phyloP scores from a whole-genome alignment of 2,329 filamentous ascomycete species.

The Venturia nashicola region DNA sequence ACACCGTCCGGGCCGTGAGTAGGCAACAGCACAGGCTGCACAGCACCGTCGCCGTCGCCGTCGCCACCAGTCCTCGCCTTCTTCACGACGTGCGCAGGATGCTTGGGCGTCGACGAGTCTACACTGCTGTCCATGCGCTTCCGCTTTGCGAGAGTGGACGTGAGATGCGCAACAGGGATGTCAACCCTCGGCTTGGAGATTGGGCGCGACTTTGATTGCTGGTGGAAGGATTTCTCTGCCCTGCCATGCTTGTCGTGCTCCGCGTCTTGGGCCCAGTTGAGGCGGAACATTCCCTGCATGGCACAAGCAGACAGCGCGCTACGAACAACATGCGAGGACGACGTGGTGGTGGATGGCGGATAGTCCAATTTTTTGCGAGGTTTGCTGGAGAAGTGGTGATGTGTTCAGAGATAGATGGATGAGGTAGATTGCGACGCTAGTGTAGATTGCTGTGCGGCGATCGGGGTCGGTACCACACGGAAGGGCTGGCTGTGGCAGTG shows the following conservation, averaged over 20 bases:
- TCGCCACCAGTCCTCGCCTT: slow-evolving; percentile 16
- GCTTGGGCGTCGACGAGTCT: slow-evolving; percentile 21
- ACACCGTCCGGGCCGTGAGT: slow-evolving; percentile 1
- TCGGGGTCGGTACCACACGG: background rate
- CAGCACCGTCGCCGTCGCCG: slow-evolving; percentile 9
- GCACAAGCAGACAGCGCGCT: slow-evolving; percentile 18
- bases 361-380: background rate
- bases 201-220: slow-evolving; percentile 18
- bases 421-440: slow-evolving; percentile 6
- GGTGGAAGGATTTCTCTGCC: slow-evolving; percentile 26
- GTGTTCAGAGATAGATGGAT: background rate
- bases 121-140: slow-evolving; percentile 38
- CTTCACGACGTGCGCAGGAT: slow-evolving; percentile 21
- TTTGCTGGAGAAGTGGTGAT: background rate
- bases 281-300: slow-evolving; percentile 40
- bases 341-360: background rate
- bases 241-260: slow-evolving; percentile 21
- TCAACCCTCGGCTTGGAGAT: slow-evolving; percentile 30
- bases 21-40: background rate
- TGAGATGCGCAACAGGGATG: slow-evolving; percentile 22
- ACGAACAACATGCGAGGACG: slow-evolving; percentile 8
- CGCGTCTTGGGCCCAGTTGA: slow-evolving; percentile 33
- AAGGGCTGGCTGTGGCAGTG: background rate
- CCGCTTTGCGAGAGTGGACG: slow-evolving; percentile 40
- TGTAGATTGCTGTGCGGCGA: background rate